A percentile compares a stretch with the other conserved stretches of the same genome.
These are phyloP conservation scores for Linum trigynum DNA, from an alignment of 345 rosid species.

Conservation along the genomic window DNA sequence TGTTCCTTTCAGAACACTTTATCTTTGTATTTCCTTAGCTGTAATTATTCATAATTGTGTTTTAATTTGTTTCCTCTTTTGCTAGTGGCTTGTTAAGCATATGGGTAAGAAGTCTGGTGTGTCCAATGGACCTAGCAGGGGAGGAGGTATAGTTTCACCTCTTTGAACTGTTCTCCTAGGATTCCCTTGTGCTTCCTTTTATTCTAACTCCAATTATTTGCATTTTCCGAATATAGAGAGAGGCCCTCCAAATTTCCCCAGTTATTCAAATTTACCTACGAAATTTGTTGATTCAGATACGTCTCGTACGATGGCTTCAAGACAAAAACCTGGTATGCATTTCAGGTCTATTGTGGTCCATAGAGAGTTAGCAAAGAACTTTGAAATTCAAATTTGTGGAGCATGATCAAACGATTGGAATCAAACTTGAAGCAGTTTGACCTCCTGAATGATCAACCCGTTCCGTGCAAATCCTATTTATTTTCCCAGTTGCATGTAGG, in stretches of 20 bases:
- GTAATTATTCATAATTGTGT: slow-evolving; percentile 1
- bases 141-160: slow-evolving; percentile 25
- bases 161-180: background rate
- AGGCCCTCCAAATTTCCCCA: slow-evolving; percentile 28
- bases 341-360: background rate
- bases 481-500: background rate
- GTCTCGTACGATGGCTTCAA: slow-evolving; percentile 54
- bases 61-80: slow-evolving; percentile 10
- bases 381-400: background rate
- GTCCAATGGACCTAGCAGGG: slow-evolving; percentile 34
- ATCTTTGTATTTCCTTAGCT: background rate
- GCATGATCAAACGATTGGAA: background rate
- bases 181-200: slow-evolving; percentile 6
- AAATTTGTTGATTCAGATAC: slow-evolving; percentile 57
- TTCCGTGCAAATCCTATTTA: background rate
- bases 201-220: slow-evolving; percentile 8
- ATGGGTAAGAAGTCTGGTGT: slow-evolving; percentile 48
- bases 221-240: slow-evolving; percentile 21
- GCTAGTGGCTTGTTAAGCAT: slow-evolving; percentile 67
- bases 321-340: slow-evolving; percentile 56
- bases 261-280: slow-evolving; percentile 33
- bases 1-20: background rate
- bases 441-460: background rate
- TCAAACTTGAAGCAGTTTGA: background rate
- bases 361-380: background rate